phyloP scores from a whole-genome alignment of 306 rosid species.

The Citrullus mucosospermus region DNA sequence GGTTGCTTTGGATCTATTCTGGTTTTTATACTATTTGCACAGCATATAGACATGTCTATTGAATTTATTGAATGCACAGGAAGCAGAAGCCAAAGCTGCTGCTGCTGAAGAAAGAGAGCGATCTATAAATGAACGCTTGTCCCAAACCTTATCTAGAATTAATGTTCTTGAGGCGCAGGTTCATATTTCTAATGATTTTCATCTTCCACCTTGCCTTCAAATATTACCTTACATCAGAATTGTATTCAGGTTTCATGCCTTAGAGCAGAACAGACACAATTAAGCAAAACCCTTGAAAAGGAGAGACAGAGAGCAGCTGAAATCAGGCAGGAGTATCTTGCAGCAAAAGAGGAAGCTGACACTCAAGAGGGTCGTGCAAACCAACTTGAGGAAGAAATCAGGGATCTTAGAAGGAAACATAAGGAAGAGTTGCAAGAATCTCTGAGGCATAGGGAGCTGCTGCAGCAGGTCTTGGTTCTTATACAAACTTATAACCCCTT shows the following conservation, averaged over 20 bases:
- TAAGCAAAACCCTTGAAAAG: constrained; percentile 91
- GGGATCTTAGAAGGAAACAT: constrained; percentile 68
- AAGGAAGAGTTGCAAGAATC: constrained; percentile 91
- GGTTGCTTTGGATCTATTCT: constrained; percentile 34
- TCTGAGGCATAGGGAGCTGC: constrained; percentile 66
- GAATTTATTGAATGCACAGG: constrained; percentile 45
- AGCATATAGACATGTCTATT: background rate
- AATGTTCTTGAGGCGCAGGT: constrained; percentile 99
- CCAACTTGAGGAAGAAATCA: constrained; percentile 83
- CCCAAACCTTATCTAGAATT: constrained; percentile 89
- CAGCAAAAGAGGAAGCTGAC: constrained; percentile 95
- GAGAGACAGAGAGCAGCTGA: constrained; percentile 99
- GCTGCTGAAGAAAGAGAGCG: constrained; percentile 94
- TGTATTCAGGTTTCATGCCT: constrained; percentile 87
- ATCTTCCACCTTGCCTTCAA: background rate
- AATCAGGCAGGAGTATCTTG: constrained; percentile 94
- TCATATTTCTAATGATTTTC: constrained; percentile 17
- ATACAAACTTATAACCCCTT: background rate
- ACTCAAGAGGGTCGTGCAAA: constrained; percentile 85
- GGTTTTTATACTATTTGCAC: background rate
- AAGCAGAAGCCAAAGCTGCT: constrained; percentile 91
- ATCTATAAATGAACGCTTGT: constrained; percentile 79
- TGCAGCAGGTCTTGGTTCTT: constrained; percentile 68
- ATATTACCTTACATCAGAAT: constrained; percentile 18
- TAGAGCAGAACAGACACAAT: constrained; percentile 87